Base-by-base conservation (phyloP, 768 basidiomycete species). In the Artomyces pyxidatus region DNA sequence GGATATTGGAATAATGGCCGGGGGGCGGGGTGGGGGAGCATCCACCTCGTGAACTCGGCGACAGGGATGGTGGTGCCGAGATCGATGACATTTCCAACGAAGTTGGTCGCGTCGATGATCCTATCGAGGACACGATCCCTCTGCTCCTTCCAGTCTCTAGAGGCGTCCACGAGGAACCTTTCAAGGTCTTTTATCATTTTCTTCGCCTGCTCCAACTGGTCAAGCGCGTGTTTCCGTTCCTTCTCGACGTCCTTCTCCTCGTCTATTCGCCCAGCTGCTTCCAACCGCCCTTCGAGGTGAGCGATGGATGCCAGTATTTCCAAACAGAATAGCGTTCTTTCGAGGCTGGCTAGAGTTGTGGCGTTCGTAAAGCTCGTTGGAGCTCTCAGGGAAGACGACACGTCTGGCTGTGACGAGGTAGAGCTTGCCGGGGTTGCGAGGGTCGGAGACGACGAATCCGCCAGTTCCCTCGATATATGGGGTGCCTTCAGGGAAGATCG, bases 401-500 rank as follows among this genome's bases (percentile, higher is more conserved):
- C 48, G 51, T 14, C 47, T 55, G 50, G 55, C 47, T 47, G 54
- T 57, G 47, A 59, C 39, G 26, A 59, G 46, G 42, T 51, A 52
- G 35, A 60, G 41, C 38, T 47, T 54, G n/a, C 37, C 40, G 37
- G 22, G 26, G 4, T 53, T 22, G 12, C 35, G n/a, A 45, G 16
- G 16, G 11, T 61, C 55, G 35, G 45, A 37, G 42, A 63, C 40
- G 50, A 46, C 62, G 48, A 57, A 47, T 4, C 54, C 55, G 10
- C 52, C 46, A 0, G 59, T 63, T 1, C 61, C 61, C 50, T 58
- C 51, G 32, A 54, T 28, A 21, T 21, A n/a, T 6, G 53, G 21
- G 12, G 53, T 50, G 8, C 19, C 16, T 23, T 6, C 37, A 51
- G 47, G 22, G 43, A 53, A 47, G 47, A 61, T 56, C 0, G 26